Conservation (phyloP, 177 flowering plant species). For the Vitis hybrid region DNA sequence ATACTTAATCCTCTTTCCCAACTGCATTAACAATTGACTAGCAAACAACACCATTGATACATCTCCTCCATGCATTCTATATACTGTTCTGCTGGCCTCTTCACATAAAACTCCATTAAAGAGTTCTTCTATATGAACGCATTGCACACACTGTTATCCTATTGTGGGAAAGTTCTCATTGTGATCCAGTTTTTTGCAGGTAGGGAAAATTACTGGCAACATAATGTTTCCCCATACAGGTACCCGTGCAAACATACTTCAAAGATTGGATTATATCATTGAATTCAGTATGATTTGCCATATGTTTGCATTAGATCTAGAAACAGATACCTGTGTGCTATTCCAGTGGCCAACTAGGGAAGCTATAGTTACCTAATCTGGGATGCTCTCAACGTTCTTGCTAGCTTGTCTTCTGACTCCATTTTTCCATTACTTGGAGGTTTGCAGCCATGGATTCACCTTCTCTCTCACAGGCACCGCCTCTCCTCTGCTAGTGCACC, state of each 20-base stretch:
- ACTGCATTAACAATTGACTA: no score
- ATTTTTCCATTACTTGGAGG: constrained; percentile 4
- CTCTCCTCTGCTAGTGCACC: constrained; percentile 58
- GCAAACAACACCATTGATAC: no score
- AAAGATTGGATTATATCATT: constrained; percentile 21
- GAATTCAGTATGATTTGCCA: constrained; percentile 60
- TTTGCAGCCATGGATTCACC: constrained; percentile 13
- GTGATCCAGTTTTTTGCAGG: constrained; percentile 27
- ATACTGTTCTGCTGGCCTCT: no score
- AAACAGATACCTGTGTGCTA: constrained; percentile 52
- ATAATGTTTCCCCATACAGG: constrained; percentile 3
- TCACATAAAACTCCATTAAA: no score
- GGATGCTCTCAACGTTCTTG: constrained; percentile 43
- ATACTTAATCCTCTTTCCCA: no score
- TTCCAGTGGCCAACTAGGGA: constrained; percentile 37
- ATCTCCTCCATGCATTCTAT: no score
- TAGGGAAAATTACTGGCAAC: constrained; percentile 46
- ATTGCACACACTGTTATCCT: no score
- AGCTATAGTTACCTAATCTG: constrained; percentile 47
- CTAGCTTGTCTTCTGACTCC: constrained; percentile 24
- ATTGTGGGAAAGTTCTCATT: no score
- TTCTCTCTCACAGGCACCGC: constrained; percentile 47
- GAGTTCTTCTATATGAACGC: no score
- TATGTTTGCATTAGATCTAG: constrained; percentile 69
- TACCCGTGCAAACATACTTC: neutral